Base-by-base conservation (phyloP, 2,329 filamentous ascomycete genomes). In the Epichloe sp. region DNA sequence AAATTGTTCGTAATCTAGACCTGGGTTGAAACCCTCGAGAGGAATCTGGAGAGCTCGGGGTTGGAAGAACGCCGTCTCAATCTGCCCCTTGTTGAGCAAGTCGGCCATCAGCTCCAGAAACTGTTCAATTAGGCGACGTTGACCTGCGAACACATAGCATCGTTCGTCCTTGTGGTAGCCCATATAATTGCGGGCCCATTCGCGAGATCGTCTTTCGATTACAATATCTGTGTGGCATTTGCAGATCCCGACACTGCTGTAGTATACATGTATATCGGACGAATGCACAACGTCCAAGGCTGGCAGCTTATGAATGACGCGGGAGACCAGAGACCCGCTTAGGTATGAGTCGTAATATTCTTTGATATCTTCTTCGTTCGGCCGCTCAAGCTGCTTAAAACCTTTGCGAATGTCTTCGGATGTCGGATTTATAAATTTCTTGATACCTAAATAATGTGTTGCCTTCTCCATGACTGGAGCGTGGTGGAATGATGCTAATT, bases 101-200 rank as follows among this genome's bases (percentile, higher is more conserved):
- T 36, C 14, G n/a, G 21, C 44, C 17, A 34, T 38, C 11, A 19
- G 19, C 10, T 23, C 19, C 26, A 56, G 19, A 34, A 57, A 55
- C 2, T 35, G 12, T 11, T 46, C 42, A 1, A 57, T 34, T 3
- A 55, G 52, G 3, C 52, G 45, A 14, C 53, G 46, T 19, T 57
- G 52, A 5, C 53, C 56, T 17, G 37, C 47, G 50, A 58, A 58
- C 2, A 46, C 54, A 26, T 50, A 49, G 50, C 52, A 56, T 2
- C 34, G 23, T 14, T 45, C 21, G 2, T 40, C 17, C 5, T 7
- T 3, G 38, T 50, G 17, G 51, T 52, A 57, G 43, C 47, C 49
- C 44, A 49, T 48, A 23, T 52, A 53, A 42, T 56, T 54, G 47
- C 43, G 17, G 11, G 31, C 17, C 5, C 21, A 21, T 11, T 23